Percentiles rank a stretch among this genome's conserved stretches.
phyloP scores from a whole-genome alignment of 148 eudicot genomes.

The Heliosperma pusillum region DNA sequence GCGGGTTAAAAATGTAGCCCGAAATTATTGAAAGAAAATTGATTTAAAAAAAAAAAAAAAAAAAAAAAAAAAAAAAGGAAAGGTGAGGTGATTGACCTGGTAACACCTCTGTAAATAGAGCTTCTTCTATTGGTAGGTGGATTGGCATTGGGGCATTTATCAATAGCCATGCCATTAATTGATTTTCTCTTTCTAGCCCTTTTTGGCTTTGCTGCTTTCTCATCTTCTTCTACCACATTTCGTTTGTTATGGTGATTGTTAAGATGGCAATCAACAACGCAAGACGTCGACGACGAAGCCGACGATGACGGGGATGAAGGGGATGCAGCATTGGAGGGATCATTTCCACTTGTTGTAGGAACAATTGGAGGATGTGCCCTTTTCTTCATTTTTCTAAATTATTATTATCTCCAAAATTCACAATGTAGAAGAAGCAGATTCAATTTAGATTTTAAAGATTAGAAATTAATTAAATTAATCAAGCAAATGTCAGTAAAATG shows the following conservation, averaged over 20 bases:
- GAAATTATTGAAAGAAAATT: not conserved
- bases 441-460: not conserved
- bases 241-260: not conserved
- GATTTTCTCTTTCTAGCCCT: slow-evolving; percentile 36
- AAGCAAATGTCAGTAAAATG: too few relatives aligned
- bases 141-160: slow-evolving; percentile 23
- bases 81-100: too few relatives aligned
- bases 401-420: not conserved
- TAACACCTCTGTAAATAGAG: slow-evolving; percentile 78
- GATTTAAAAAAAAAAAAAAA: not conserved
- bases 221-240: slow-evolving; percentile 17
- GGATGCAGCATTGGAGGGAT: slow-evolving; percentile 7
- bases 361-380: slow-evolving; percentile 25
- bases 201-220: slow-evolving; percentile 31
- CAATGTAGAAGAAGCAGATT: not conserved
- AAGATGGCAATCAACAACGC: slow-evolving; percentile 26
- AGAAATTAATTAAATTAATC: too few relatives aligned
- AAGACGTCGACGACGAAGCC: slow-evolving; percentile 48
- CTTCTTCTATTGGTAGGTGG: slow-evolving; percentile 36
- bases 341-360: not conserved
- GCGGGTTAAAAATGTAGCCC: not conserved
- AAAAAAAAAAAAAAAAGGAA: too few relatives aligned
- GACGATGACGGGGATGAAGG: slow-evolving; percentile 26
- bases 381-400: slow-evolving; percentile 32
- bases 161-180: slow-evolving; percentile 11